phyloP scores from a whole-genome alignment of 176 grass and related monocot genomes.

The Alopecurus myosuroides region DNA sequence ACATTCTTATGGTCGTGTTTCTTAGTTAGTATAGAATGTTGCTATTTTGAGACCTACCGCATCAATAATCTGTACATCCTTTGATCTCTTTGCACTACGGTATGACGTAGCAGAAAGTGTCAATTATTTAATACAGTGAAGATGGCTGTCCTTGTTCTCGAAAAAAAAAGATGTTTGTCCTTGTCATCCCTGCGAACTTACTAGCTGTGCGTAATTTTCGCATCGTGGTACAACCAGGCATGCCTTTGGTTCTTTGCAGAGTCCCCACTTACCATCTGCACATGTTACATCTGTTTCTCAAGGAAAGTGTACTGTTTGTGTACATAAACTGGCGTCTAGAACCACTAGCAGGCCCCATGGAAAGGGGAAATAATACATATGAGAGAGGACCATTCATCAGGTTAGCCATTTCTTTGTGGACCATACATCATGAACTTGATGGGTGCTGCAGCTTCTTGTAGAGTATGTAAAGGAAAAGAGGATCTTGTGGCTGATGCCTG shows the following conservation, averaged over 20 bases:
- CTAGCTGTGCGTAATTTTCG: slow-evolving; percentile 9
- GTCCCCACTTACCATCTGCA: slow-evolving; percentile 10
- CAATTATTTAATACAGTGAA: slow-evolving; percentile 7
- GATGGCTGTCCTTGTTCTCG: not conserved
- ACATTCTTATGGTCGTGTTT: not conserved
- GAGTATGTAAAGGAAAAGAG: not conserved
- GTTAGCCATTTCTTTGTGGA: slow-evolving; percentile 34
- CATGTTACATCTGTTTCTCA: slow-evolving; percentile 45
- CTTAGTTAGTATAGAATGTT: slow-evolving; percentile 4
- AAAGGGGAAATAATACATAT: slow-evolving; percentile 33
- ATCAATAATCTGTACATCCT: not conserved
- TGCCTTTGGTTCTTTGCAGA: slow-evolving; percentile 22
- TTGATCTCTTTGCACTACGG: not conserved
- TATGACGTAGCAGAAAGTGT: not conserved
- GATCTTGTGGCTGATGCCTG: slow-evolving; percentile 20
- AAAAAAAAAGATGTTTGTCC: slow-evolving; percentile 9
- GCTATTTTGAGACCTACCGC: not conserved
- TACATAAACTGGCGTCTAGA: slow-evolving; percentile 30
- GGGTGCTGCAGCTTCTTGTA: slow-evolving; percentile 19
- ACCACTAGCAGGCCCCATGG: slow-evolving; percentile 25
- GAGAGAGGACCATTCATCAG: slow-evolving; percentile 38
- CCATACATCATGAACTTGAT: slow-evolving; percentile 21
- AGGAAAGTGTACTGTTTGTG: slow-evolving; percentile 29
- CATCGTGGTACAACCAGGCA: slow-evolving; percentile 21
- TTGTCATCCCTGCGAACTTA: slow-evolving; percentile 6